Evolutionary conservation across 2,329 filamentous ascomycete species (phyloP).

Genomic region (Purpureocillium lavendulum): DNA sequence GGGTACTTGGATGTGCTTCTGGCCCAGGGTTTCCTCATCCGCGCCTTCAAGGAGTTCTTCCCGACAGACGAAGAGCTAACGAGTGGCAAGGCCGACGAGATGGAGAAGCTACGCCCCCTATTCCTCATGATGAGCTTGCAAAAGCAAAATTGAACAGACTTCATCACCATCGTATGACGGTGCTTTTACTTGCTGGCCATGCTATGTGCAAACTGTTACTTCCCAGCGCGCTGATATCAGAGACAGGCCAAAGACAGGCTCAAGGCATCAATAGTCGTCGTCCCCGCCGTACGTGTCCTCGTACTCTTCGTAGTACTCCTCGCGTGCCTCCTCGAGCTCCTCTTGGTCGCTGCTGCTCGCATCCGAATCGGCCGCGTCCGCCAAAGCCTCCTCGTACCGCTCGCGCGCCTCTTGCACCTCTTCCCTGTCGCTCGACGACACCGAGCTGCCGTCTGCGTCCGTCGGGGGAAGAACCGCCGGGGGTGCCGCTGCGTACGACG

Average conservation of each 20-base stretch:
- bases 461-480: constrained; percentile 27
- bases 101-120: constrained; percentile 22
- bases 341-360: constrained; percentile 44
- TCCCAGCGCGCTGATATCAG: too few species aligned
- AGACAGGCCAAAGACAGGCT: too few species aligned
- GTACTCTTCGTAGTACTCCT: constrained; percentile 42
- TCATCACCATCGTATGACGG: too few species aligned
- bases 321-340: constrained; percentile 41
- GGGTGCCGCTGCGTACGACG: constrained; percentile 10
- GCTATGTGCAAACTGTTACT: too few species aligned
- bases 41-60: constrained; percentile 21
- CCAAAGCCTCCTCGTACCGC: constrained; percentile 34
- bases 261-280: constrained; percentile 7
- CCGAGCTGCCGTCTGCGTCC: constrained; percentile 31
- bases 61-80: constrained; percentile 19
- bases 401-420: constrained; percentile 31
- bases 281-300: constrained; percentile 33
- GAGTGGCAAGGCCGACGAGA: constrained; percentile 19
- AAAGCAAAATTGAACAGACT: constrained; percentile 1
- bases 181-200: too few species aligned
- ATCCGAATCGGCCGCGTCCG: constrained; percentile 28
- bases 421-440: constrained; percentile 33
- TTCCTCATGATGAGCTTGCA: constrained; percentile 22
- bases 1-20: constrained; percentile 30
- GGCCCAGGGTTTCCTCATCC: constrained; percentile 25